These are phyloP conservation scores for Phialophora expanda DNA, from an alignment of 2,329 filamentous ascomycete species.

Conservation along the genomic window DNA sequence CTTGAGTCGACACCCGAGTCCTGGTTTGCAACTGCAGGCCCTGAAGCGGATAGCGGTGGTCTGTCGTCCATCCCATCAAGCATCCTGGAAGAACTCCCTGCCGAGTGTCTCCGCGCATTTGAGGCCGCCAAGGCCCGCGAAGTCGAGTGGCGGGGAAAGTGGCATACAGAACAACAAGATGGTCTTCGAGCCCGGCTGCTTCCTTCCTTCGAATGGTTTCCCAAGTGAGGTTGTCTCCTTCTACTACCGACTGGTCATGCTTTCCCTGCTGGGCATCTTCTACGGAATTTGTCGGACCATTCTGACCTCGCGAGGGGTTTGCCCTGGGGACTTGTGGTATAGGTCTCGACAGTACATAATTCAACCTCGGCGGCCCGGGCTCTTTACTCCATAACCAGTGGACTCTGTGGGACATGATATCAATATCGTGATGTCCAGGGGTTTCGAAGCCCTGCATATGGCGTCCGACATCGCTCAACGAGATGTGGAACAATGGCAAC, in stretches of 20 bases:
- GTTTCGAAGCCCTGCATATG: background rate
- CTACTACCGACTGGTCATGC: background rate
- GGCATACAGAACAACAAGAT: constrained; percentile 71
- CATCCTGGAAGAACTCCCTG: constrained; percentile 51
- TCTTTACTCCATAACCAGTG: background rate
- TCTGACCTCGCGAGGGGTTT: background rate
- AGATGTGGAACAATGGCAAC: background rate
- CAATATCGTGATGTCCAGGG: background rate
- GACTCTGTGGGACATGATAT: background rate
- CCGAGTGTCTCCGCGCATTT: constrained; percentile 71
- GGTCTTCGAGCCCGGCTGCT: constrained; percentile 47
- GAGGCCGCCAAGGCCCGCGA: constrained; percentile 70
- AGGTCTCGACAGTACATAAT: background rate
- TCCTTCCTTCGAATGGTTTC: constrained; percentile 40
- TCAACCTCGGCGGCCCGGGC: background rate
- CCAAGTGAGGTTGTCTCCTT: constrained; percentile 28
- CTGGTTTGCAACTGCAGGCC: constrained; percentile 64
- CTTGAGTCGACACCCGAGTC: constrained; percentile 64
- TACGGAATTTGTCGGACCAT: background rate
- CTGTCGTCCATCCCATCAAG: constrained; percentile 48
- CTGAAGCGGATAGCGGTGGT: constrained; percentile 49
- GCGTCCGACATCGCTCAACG: background rate
- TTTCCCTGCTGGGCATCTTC: background rate
- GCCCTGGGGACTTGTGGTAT: background rate
- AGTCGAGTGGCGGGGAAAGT: constrained; percentile 72